Evolutionary conservation across 106 monocot genomes (phyloP), one percentile per base, ranked within the genome.

Genomic region (Triglochin maritima): DNA sequence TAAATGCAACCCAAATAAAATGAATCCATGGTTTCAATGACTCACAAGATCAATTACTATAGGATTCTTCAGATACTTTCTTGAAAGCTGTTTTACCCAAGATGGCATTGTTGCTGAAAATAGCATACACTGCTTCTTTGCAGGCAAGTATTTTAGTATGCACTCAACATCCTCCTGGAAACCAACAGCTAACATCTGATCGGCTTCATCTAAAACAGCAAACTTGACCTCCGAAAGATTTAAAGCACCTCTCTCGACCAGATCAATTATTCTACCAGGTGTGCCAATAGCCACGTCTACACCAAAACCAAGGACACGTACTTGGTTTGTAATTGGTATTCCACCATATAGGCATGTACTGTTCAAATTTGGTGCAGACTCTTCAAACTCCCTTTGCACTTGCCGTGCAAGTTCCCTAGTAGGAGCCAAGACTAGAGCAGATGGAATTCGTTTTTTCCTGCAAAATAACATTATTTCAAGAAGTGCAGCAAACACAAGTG

Each of bases 31-130:
- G 47, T 16, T 2, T 9, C 10, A 13, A 2, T 9, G 49, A 74
- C 78, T 75, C 65, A 76, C 83, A 47, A 83, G 75, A 69, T 79
- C 79, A 50, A 83, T 66, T 29, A 75, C 54, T 47, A 83, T 16
- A 49, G 83, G 83, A 59, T 83, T 48, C 57, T 50, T 75, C 67
- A 83, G 47, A 76, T 69, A 79, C 72, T 79, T 83, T 43, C 71
- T 71, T 13, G 83, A 75, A 45, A 83, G 49, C 8, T 76, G 50
- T 56, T 72, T 71, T 63, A 83, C 70, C 83, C 79, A 79, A 52
- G 71, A 71, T 56, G 83, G 83, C 83, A 83, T 79, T 64, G 83
- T 83, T 68, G 83, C 79, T 68, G 83, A 83, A 54, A 83, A 83
- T 17, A 83, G 42, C 79, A 79, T 79, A 59, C 75, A 75, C 52